Evolutionary conservation across 169 alveolate species (phyloP), one percentile per base, ranked within the genome.

Genomic region (Eimeria maxima): DNA sequence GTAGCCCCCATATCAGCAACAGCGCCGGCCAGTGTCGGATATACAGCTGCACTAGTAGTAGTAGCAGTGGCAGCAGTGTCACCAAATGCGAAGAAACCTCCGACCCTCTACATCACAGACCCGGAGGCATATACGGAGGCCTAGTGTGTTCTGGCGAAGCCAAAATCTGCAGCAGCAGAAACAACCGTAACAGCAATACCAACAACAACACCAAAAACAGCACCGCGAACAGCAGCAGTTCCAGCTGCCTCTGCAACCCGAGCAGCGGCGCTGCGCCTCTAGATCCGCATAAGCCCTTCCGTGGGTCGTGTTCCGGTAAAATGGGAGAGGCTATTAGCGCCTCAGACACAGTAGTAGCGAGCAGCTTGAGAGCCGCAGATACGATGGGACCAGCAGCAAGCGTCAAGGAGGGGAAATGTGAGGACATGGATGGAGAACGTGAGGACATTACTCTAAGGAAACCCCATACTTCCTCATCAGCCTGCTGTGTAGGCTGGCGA

Each of bases 401-500:
- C 0, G 60, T 14, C 60, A 53, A 53, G 16, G 60, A 53, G 16
- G 16, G 60, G 0, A 7, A 53, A 53, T 3, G 60, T 53, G 60
- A 14, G 16, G 63, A 20, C 55, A 24, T 4, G 0, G 38, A 14
- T 2, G 18, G 55, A 74, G 13, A 33, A 2, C 84, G 84, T 0
- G 84, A 22, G 55, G 16, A 18, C 22, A 57, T 57, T 6, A 44
- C 18, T 42, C 5, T 24, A 45, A 63, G 87, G 38, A 27, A 63
- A 4, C 20, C 29, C 22, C 65, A 44, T 16, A 57, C 4, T 38
- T 44, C 42, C 38, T 7, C 91, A 45, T n/a, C 81, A 55, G 81
- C 65, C 27, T 57, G 81, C 45, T 86, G 38, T 57, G 63, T 38
- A 57, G 80, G 93, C 63, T 86, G 81, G 81, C 53, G 80, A 57